phyloP scores from a whole-genome alignment of 1,284 basidiomycete species.

The Sphagnurus paluster region DNA sequence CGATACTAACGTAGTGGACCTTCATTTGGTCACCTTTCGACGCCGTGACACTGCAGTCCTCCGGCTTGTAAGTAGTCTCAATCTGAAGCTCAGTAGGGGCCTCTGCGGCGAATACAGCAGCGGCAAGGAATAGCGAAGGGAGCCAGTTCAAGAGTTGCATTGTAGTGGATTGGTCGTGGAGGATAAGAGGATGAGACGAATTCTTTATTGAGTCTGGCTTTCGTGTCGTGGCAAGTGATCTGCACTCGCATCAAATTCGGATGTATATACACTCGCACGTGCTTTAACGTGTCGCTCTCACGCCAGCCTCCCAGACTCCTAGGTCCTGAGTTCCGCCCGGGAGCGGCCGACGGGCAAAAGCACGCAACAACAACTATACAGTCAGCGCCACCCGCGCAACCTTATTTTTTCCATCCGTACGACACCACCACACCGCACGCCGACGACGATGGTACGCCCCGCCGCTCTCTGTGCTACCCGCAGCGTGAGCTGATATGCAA shows the following conservation, averaged over 20 bases:
- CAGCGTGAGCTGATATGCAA: slow-evolving; percentile 12
- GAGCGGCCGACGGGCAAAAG: slow-evolving; percentile 12
- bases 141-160: slow-evolving; percentile 51
- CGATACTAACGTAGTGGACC: slow-evolving; percentile 83
- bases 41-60: slow-evolving; percentile 58
- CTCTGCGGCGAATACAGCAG: slow-evolving; percentile 41
- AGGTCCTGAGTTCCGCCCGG: slow-evolving; percentile 7
- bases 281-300: slow-evolving; percentile 10
- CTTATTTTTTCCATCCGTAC: slow-evolving; percentile 37
- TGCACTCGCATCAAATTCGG: too few relatives aligned
- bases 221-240: too few relatives aligned
- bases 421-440: slow-evolving; percentile 32
- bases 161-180: slow-evolving; percentile 10
- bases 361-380: slow-evolving; percentile 37
- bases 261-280: background rate
- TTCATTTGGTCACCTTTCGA: slow-evolving; percentile 65
- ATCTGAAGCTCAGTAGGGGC: slow-evolving; percentile 59
- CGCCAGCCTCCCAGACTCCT: slow-evolving; percentile 9
- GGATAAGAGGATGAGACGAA: slow-evolving; percentile 5
- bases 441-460: slow-evolving; percentile 41
- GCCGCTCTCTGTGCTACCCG: slow-evolving; percentile 5
- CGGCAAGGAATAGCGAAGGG: slow-evolving; percentile 39
- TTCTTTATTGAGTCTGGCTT: too few relatives aligned
- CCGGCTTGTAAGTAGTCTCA: slow-evolving; percentile 60
- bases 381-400: slow-evolving; percentile 32